These are phyloP conservation scores for Mrakia gelida DNA, from an alignment of 768 basidiomycete genomes.

Conservation along the genomic window DNA sequence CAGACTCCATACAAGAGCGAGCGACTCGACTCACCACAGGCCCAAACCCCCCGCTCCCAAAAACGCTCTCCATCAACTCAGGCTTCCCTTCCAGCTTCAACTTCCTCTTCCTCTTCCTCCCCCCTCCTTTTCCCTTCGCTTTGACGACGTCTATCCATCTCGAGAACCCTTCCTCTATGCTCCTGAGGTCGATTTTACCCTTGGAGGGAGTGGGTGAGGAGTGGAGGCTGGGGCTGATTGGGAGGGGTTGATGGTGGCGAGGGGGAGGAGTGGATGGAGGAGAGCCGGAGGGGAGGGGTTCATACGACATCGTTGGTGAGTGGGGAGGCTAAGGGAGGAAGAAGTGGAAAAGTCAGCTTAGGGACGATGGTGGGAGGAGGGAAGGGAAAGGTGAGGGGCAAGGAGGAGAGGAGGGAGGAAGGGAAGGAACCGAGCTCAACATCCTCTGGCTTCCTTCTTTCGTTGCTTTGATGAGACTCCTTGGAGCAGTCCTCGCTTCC, in stretches of 20 bases:
- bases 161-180: conserved; percentile 16
- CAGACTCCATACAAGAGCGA: neutral
- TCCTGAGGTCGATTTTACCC: neutral
- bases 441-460: neutral
- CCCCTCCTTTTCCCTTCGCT: neutral
- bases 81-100: neutral
- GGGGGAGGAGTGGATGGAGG: neutral
- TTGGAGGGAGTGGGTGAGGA: neutral
- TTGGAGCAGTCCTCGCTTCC: too few species aligned
- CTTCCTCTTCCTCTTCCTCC: neutral
- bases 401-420: neutral
- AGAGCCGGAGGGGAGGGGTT: neutral
- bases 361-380: neutral
- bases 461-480: neutral
- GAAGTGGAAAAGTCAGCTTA: too few species aligned
- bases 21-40: neutral
- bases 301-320: neutral
- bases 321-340: neutral
- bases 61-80: conserved; percentile 26
- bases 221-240: neutral
- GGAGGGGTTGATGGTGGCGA: neutral
- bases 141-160: conserved; percentile 3
- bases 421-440: conserved; percentile 1
- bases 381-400: neutral
- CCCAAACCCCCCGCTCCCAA: neutral